Evolutionary conservation across 257 asterid genomes (phyloP).

Genomic region (Cordia subcordata): DNA sequence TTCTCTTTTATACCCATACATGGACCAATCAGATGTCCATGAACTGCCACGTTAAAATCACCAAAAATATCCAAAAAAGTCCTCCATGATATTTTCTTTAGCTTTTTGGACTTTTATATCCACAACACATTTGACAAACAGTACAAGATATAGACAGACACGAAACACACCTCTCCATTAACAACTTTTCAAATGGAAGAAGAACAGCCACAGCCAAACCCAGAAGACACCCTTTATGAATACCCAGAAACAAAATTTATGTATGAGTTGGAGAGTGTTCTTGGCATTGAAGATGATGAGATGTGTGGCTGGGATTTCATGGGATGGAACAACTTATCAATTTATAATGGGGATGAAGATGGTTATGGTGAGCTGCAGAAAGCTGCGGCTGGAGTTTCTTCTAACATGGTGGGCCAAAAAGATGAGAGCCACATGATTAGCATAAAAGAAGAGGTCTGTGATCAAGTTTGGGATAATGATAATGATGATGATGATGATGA

Average conservation of each 20-base stretch:
- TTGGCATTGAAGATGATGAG: neutral
- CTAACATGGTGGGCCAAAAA: too few species aligned
- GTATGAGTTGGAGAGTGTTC: neutral
- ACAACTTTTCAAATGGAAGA: conserved; percentile 5
- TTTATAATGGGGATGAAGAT: neutral
- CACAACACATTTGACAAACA: neutral
- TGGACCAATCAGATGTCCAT: conserved; percentile 11
- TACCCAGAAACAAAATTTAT: neutral
- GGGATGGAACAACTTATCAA: neutral
- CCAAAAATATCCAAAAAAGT: too few species aligned
- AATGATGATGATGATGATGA: too few species aligned
- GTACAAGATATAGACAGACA: neutral
- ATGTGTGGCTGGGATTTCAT: conserved; percentile 8
- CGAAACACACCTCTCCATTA: neutral
- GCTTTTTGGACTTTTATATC: too few species aligned
- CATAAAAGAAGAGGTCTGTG: neutral
- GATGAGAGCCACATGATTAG: neutral
- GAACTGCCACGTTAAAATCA: conserved; percentile 11
- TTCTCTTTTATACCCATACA: too few species aligned
- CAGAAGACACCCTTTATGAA: neutral
- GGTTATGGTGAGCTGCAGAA: neutral
- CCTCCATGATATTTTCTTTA: too few species aligned
- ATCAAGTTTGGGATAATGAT: too few species aligned
- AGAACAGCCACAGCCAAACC: neutral
- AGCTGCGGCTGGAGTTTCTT: too few species aligned